Evolutionary conservation across 2,329 filamentous ascomycete genomes (phyloP).

Genomic region (Nemania abortiva): DNA sequence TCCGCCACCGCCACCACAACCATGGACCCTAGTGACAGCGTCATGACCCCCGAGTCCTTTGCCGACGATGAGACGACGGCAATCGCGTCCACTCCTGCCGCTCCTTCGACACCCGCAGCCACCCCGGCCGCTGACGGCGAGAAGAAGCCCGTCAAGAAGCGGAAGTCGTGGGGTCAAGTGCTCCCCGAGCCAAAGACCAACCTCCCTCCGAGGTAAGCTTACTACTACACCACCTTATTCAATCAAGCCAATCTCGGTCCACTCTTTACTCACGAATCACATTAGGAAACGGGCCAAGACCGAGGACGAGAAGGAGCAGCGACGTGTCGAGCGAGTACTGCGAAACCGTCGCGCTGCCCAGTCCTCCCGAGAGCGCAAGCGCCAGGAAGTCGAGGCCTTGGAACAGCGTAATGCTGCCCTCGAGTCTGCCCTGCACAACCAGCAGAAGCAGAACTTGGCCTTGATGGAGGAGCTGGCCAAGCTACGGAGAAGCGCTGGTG

Average conservation of each 20-base stretch:
- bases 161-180: constrained; percentile 98
- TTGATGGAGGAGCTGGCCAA: constrained; percentile 64
- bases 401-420: constrained; percentile 80
- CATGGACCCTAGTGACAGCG: constrained; percentile 59
- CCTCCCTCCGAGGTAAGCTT: constrained; percentile 82
- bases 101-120: constrained; percentile 40
- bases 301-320: constrained; percentile 98
- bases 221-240: neutral
- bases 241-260: neutral
- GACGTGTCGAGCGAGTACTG: constrained; percentile 95
- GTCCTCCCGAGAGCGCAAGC: constrained; percentile 94
- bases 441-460: constrained; percentile 65
- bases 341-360: constrained; percentile 96
- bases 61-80: constrained; percentile 44
- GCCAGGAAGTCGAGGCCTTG: constrained; percentile 86
- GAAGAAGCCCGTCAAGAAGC: constrained; percentile 88
- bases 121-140: constrained; percentile 46
- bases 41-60: constrained; percentile 62
- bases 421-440: constrained; percentile 70
- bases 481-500: constrained; percentile 60
- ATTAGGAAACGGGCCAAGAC: constrained; percentile 95
- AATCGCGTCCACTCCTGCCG: constrained; percentile 34
- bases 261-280: constrained; percentile 5
- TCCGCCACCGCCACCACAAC: constrained; percentile 53
- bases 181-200: constrained; percentile 97